phyloP scores from a whole-genome alignment of 176 grass and related monocot genomes.

The Bromus sterilis region DNA sequence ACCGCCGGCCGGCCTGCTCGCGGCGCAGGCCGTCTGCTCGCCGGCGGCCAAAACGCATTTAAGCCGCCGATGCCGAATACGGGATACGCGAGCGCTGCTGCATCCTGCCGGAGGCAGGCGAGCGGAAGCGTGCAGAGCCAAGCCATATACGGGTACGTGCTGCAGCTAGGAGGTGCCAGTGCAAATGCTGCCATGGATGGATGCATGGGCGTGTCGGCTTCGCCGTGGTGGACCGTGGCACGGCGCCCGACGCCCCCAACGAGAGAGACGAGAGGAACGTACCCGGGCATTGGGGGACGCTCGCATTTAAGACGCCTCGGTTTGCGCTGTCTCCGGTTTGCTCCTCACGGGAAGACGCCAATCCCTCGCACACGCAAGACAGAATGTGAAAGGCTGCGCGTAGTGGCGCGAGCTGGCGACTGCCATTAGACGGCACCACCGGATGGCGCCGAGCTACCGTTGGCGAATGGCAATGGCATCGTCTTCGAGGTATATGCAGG shows the following conservation, averaged over 20 bases:
- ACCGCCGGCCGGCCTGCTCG: neutral
- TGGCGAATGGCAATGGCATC: neutral
- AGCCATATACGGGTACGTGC: neutral
- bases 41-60: conserved; percentile 2
- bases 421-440: neutral
- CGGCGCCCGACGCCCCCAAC: neutral
- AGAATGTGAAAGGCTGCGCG: neutral
- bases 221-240: neutral
- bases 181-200: neutral
- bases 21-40: neutral
- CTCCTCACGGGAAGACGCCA: neutral
- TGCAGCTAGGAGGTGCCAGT: too few relatives aligned
- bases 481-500: neutral
- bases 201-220: neutral
- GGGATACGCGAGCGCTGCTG: neutral
- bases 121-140: neutral
- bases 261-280: neutral
- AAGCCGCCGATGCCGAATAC: neutral
- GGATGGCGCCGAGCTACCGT: neutral
- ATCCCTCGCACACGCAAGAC: neutral
- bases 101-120: neutral
- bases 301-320: conserved; percentile 5
- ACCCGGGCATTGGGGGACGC: neutral
- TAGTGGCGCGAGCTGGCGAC: neutral
- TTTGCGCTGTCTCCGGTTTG: conserved; percentile 3